Percentiles rank a stretch among this genome's conserved stretches.
Conservation (phyloP, 2,329 filamentous ascomycete genomes). For the Cladosporium velox region DNA sequence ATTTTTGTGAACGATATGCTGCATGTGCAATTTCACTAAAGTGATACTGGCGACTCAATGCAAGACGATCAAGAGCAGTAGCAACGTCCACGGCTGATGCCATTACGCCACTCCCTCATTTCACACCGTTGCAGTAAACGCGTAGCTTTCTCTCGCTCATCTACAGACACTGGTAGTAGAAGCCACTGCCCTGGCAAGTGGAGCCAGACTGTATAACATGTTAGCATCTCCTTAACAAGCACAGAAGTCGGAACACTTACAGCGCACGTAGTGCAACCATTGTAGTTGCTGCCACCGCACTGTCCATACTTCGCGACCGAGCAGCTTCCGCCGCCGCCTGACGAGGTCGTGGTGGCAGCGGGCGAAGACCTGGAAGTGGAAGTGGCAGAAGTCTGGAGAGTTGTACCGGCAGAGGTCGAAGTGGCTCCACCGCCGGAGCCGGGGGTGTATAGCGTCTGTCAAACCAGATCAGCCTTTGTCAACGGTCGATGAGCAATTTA, state of each 20-base stretch:
- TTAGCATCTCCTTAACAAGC: not conserved
- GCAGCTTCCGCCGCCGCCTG: slow-evolving; percentile 7
- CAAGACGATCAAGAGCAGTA: too few species aligned
- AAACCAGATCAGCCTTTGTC: not conserved
- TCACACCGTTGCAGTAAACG: not conserved
- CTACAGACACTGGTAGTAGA: slow-evolving; percentile 20
- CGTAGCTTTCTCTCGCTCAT: not conserved
- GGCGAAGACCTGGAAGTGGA: slow-evolving; percentile 1
- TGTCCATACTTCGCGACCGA: slow-evolving; percentile 20
- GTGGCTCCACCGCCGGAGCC: slow-evolving; percentile 3
- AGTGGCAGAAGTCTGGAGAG: slow-evolving; percentile 11
- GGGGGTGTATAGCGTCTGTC: slow-evolving; percentile 8
- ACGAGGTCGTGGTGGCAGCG: slow-evolving; percentile 8
- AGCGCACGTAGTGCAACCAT: slow-evolving; percentile 19
- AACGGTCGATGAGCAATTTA: not conserved
- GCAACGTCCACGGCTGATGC: too few species aligned
- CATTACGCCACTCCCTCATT: too few species aligned
- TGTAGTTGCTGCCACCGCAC: slow-evolving; percentile 13
- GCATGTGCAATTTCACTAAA: not conserved
- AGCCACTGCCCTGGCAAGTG: slow-evolving; percentile 20
- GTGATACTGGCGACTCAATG: too few species aligned
- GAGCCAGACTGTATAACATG: slow-evolving; percentile 7
- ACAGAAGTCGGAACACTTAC: not conserved
- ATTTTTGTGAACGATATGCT: not conserved
- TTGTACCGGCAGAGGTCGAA: slow-evolving; percentile 2